Evolutionary conservation across 495 filamentous ascomycete genomes (phyloP).

Genomic region (Penicillium tannophilum): DNA sequence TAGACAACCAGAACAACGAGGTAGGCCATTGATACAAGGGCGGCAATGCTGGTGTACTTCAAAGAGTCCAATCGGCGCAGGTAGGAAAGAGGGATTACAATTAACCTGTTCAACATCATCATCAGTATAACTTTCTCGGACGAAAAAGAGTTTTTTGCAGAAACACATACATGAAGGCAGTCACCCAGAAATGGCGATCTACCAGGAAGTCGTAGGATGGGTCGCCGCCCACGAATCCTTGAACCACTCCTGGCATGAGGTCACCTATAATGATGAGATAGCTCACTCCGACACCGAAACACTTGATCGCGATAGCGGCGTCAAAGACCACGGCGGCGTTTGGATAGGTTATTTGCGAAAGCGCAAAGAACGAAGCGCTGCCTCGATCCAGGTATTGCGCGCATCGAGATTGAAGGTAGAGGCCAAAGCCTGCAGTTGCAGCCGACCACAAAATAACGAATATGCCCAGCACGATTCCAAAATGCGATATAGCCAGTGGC

Average conservation of each 20-base stretch:
- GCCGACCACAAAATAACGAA: constrained; percentile 91
- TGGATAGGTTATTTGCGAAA: constrained; percentile 94
- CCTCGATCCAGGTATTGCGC: constrained; percentile 89
- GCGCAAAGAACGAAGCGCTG: constrained; percentile 79
- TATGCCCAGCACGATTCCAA: constrained; percentile 81
- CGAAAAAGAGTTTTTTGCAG: not conserved
- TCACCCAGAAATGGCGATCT: constrained; percentile 96
- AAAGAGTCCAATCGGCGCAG: constrained; percentile 87
- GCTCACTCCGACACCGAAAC: constrained; percentile 93
- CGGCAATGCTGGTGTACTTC: constrained; percentile 94
- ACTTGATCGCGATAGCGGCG: constrained; percentile 94
- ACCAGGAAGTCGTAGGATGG: constrained; percentile 69
- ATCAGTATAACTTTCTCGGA: not conserved
- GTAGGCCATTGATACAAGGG: constrained; percentile 90
- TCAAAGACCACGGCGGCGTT: constrained; percentile 97
- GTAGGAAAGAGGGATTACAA: constrained; percentile 93
- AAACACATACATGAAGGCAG: constrained; percentile 80
- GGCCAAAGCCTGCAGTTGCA: constrained; percentile 82
- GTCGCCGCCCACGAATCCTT: constrained; percentile 66
- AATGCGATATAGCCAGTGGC: constrained; percentile 89
- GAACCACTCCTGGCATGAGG: constrained; percentile 92
- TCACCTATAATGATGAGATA: constrained; percentile 99
- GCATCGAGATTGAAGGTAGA: constrained; percentile 93
- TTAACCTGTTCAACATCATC: constrained; percentile 57
- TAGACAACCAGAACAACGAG: constrained; percentile 88